Evolutionary conservation across 768 basidiomycete genomes (phyloP), one percentile per base, ranked within the genome.

Genomic region (Tricholoma sp.): DNA sequence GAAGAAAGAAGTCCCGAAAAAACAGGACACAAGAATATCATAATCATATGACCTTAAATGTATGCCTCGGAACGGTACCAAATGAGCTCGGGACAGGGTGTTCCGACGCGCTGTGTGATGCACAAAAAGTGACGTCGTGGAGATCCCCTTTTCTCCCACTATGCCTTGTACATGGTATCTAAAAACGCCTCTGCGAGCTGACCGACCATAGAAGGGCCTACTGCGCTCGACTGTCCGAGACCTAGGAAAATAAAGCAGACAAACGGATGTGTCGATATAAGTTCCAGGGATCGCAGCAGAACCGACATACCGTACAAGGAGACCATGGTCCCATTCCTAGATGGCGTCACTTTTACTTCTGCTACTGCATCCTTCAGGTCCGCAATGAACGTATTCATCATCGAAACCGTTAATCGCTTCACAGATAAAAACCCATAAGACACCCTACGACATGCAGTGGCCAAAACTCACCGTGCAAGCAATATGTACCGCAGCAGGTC

Each of bases 401-500:
- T 75, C 1, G 80, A 72, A 8, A 95, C 79, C n/a, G 94, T 97
- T 58, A 96, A 73, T 18, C 85, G 81, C 92, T 94, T 60, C 56
- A 51, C 8, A 42, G n/a, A 6, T 10, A 8, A 28, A 48, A 33
- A 15, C 10, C 18, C 17, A 51, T 37, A 28, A 59, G 31, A 58
- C 39, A 57, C 52, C 50, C 54, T 53, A 31, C 49, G 57, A 17
- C 20, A 10, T 18, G 44, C 10, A 48, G 11, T 12, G 36, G 24
- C 42, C 41, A 56, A 2, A 24, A 68, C 89, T 63, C 64, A 96
- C 93, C 63, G 96, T 99, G 72, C 88, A 89, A 34, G 94, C 94
- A 61, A 98, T 91, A 71, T 99, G 97, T 42, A 98, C 79, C 8
- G 88, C 94, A 10, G 89, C 76, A 1, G 94, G 93, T 9, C 82